phyloP scores from a whole-genome alignment of 257 asterid genomes.

The Thymus quinquecostatus region DNA sequence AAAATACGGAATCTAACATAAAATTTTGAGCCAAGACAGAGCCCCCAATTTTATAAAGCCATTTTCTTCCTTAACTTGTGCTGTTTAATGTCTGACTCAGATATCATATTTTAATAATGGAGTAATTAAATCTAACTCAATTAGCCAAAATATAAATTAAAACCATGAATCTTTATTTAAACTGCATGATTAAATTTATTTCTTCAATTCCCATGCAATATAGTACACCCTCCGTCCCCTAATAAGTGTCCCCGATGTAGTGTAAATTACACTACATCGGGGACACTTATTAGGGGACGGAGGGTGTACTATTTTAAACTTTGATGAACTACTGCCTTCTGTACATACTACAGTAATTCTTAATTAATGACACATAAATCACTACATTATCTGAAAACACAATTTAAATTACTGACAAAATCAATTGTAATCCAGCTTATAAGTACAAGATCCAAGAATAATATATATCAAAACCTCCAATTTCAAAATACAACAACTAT shows the following conservation, averaged over 20 bases:
- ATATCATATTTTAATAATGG: neutral
- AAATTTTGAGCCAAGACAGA: neutral
- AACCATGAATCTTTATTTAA: neutral
- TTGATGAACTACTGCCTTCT: neutral
- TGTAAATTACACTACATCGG: too few relatives aligned
- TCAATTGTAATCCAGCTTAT: conserved; percentile 5
- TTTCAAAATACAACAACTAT: neutral
- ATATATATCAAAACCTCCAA: neutral
- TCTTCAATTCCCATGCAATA: conserved; percentile 11
- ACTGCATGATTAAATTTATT: neutral
- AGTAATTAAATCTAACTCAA: neutral
- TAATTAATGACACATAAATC: conserved; percentile 4
- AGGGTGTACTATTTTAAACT: too few relatives aligned
- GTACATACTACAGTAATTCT: neutral
- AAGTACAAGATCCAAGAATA: conserved; percentile 25
- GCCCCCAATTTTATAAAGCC: neutral
- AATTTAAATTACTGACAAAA: conserved; percentile 13
- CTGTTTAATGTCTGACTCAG: neutral
- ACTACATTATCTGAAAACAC: conserved; percentile 7
- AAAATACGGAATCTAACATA: neutral
- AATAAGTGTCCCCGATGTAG: too few relatives aligned
- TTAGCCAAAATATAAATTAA: neutral
- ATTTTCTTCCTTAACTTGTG: neutral
- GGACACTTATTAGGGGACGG: too few relatives aligned
- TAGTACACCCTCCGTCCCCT: too few relatives aligned